These are phyloP conservation scores for Lipomyces chichibuensis DNA, from an alignment of 805 yeast species.

Conservation along the genomic window DNA sequence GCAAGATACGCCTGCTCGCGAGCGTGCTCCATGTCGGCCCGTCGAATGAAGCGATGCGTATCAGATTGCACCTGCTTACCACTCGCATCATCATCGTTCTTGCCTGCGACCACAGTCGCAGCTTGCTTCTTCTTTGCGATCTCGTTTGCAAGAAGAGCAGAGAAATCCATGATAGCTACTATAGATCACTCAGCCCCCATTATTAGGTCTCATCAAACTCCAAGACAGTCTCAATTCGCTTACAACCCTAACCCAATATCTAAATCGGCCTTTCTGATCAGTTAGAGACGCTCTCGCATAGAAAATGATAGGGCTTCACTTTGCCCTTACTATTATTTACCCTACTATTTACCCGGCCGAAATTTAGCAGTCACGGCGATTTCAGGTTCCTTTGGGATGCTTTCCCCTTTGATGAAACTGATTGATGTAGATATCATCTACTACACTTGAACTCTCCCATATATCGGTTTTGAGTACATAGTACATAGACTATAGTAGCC, in stretches of 20 bases:
- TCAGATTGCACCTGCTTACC: slow-evolving; percentile 13
- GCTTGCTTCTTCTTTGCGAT: slow-evolving; percentile 51
- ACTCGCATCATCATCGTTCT: slow-evolving; percentile 6
- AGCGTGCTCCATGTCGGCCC: slow-evolving; percentile 34
- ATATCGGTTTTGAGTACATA: slow-evolving; percentile 1
- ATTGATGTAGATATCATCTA: too few species aligned
- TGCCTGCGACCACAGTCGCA: slow-evolving; percentile 25
- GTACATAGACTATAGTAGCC: neutral
- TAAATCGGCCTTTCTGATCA: too few species aligned
- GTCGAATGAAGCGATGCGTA: slow-evolving; percentile 25
- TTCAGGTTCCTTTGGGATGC: too few species aligned
- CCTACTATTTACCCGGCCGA: neutral
- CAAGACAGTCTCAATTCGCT: too few species aligned
- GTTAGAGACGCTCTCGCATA: too few species aligned
- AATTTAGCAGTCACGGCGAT: neutral
- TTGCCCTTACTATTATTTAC: neutral
- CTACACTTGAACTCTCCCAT: neutral
- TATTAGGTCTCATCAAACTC: neutral
- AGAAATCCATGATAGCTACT: slow-evolving; percentile 53
- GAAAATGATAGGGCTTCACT: neutral
- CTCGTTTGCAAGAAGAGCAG: slow-evolving; percentile 52
- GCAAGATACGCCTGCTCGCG: slow-evolving; percentile 31
- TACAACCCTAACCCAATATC: too few species aligned
- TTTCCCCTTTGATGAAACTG: too few species aligned
- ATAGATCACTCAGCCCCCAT: neutral